Conservation (phyloP, 2,329 filamentous ascomycete species). For the Paecilomyces variotii region DNA sequence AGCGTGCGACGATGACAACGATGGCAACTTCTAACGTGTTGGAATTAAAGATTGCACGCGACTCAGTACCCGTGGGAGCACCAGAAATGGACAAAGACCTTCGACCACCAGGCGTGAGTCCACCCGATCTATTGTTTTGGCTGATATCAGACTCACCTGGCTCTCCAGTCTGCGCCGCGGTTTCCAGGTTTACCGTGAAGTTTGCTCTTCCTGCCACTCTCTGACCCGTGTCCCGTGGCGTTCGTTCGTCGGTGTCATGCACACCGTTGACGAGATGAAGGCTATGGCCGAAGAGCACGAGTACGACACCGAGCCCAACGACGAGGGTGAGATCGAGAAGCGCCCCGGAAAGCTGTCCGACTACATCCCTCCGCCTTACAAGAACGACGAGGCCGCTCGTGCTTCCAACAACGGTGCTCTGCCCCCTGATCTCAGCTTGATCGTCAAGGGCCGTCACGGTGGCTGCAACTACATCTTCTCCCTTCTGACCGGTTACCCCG, state of each 20-base stretch:
- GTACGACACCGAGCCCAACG: constrained; percentile 96
- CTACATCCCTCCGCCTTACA: constrained; percentile 91
- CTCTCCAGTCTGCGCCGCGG: constrained; percentile 77
- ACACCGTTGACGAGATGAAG: constrained; percentile 98
- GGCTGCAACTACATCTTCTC: constrained; percentile 98
- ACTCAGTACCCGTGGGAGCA: constrained; percentile 96
- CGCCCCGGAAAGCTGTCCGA: constrained; percentile 97
- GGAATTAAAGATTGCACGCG: constrained; percentile 66
- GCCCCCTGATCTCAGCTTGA: constrained; percentile 93
- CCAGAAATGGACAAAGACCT: constrained; percentile 84
- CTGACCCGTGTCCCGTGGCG: constrained; percentile 91
- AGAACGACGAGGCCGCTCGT: constrained; percentile 97
- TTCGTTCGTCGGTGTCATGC: constrained; percentile 75
- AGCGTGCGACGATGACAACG: constrained; percentile 13
- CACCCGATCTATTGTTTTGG: constrained; percentile 3
- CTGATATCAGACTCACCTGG: constrained; percentile 7
- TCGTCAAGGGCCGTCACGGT: constrained; percentile 94
- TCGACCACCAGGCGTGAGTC: constrained; percentile 90
- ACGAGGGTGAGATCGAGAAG: constrained; percentile 97
- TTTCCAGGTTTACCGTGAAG: constrained; percentile 98
- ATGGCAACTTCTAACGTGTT: constrained; percentile 18
- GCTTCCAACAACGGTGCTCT: constrained; percentile 98
- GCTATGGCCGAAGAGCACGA: constrained; percentile 95
- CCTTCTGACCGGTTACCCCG: constrained; percentile 92
- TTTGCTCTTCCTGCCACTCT: constrained; percentile 96